Evolutionary conservation across 208 protist species (phyloP), one percentile per base, ranked within the genome.

Genomic region (Trypanosoma conorhini): DNA sequence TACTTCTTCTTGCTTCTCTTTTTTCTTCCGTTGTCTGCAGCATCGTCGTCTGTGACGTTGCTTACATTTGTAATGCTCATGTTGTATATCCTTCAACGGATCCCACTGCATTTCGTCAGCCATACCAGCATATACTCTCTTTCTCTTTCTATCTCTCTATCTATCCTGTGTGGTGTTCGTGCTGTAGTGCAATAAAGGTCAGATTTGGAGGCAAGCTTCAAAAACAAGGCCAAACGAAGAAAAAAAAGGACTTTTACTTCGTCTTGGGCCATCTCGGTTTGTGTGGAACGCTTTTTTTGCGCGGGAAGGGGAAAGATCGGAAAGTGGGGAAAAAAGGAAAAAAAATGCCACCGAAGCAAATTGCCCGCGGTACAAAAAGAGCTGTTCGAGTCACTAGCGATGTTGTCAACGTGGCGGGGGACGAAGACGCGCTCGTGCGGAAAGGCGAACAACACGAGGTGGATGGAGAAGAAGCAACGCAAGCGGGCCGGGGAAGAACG

Each of bases 261-360:
- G 33, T 7, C 33, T 38, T 38, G 4, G 7, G 2, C 33, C 7
- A 2, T 38, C 7, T 38, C 33, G 2, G 7, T 38, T 38, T 38
- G 33, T 38, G 46, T 51, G 9, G 2, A 3, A 15, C 46, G 3
- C 46, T 51, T 10, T 51, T 10, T 51, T 51, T 22, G 46, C 46
- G 5, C 3, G 21, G 21, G 46, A n/a, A 15, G 9, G 15, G 46
- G 21, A 51, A n/a, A 2, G 7, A 51, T 38, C 33, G 9, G 9
- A 54, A 54, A 4, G 15, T 8, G 42, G 42, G 42, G 26, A 54
- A 24, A 54, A 54, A 4, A 54, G n/a, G 1, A 54, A 54, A 15
- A 54, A n/a, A 38, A 62, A 62, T 62, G 58, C 15, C 30, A 48
- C 33, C 33, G 2, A 62, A 48, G 38, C 58, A 35, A 46, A 12